These are phyloP conservation scores for Ustilago tritici DNA, from an alignment of 1,284 basidiomycete genomes.

Conservation along the genomic window DNA sequence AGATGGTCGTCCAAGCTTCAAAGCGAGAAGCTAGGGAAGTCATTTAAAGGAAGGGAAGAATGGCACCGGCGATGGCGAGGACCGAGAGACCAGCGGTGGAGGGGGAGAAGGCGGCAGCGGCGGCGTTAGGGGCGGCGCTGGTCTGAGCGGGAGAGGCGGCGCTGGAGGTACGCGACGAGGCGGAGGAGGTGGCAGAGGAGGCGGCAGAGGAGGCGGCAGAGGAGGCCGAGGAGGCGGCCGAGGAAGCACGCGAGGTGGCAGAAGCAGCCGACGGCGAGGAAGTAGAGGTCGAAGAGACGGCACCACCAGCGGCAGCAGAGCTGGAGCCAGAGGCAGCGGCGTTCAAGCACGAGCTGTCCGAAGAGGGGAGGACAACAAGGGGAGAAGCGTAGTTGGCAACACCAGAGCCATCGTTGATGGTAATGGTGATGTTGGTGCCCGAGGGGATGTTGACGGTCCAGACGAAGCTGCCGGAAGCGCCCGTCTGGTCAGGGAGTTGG, in stretches of 20 bases:
- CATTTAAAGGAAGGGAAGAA: constrained; percentile 49
- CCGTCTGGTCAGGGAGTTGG: constrained; percentile 53
- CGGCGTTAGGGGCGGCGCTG: constrained; percentile 27
- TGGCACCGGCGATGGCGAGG: constrained; percentile 44
- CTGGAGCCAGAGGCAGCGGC: constrained; percentile 15
- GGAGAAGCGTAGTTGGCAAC: constrained; percentile 49
- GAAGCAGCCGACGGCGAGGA: constrained; percentile 23
- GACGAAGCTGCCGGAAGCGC: constrained; percentile 49
- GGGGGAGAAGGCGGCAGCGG: constrained; percentile 47
- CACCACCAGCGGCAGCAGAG: constrained; percentile 8
- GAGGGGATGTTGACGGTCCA: constrained; percentile 67
- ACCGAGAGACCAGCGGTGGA: constrained; percentile 47
- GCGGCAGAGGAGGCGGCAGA: background rate
- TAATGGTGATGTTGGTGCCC: constrained; percentile 66
- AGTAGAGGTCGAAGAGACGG: constrained; percentile 14
- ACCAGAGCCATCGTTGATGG: constrained; percentile 63
- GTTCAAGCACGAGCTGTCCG: constrained; percentile 49
- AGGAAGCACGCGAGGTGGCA: constrained; percentile 17
- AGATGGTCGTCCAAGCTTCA: background rate
- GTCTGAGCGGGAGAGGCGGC: constrained; percentile 19
- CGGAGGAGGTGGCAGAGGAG: background rate
- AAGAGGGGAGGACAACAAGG: constrained; percentile 32
- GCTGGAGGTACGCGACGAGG: constrained; percentile 21
- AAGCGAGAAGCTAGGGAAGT: background rate
- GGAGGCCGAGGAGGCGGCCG: constrained; percentile 1